Percentiles rank a stretch among this genome's conserved stretches.
These are phyloP conservation scores for Escovopsis sp. DNA, from an alignment of 2,329 filamentous ascomycete genomes.

Conservation along the genomic window DNA sequence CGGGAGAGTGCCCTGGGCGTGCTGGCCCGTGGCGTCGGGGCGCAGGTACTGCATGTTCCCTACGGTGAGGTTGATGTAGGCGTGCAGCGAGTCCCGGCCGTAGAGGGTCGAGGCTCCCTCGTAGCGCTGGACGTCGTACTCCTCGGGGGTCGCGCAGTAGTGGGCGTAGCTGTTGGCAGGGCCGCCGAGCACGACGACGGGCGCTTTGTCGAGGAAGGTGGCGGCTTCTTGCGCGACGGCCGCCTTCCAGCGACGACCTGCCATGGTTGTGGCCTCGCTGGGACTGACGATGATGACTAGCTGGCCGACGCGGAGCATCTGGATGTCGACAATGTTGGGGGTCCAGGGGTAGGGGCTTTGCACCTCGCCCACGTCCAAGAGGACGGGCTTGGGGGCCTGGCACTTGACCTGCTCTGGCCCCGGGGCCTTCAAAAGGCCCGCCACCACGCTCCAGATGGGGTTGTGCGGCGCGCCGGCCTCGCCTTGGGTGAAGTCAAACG, in stretches of 20 bases:
- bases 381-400: constrained; percentile 68
- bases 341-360: constrained; percentile 69
- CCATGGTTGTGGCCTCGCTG: constrained; percentile 86
- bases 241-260: constrained; percentile 71
- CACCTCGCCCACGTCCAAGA: constrained; percentile 81
- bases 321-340: constrained; percentile 82
- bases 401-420: constrained; percentile 56
- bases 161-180: constrained; percentile 86
- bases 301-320: constrained; percentile 71
- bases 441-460: constrained; percentile 68
- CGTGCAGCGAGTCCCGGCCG: constrained; percentile 67
- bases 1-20: constrained; percentile 44
- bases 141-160: constrained; percentile 65
- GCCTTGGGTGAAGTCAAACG: constrained; percentile 88
- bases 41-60: constrained; percentile 33
- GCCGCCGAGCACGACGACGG: constrained; percentile 71
- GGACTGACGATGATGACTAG: constrained; percentile 72
- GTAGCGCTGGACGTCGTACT: constrained; percentile 76
- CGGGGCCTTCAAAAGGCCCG: constrained; percentile 56
- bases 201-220: constrained; percentile 33
- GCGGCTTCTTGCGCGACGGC: constrained; percentile 44
- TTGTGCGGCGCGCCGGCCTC: constrained; percentile 55
- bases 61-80: constrained; percentile 79
- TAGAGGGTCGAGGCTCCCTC: constrained; percentile 90
- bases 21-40: constrained; percentile 21